Base-by-base conservation (phyloP, 306 rosid species). In the Malus domestica region DNA sequence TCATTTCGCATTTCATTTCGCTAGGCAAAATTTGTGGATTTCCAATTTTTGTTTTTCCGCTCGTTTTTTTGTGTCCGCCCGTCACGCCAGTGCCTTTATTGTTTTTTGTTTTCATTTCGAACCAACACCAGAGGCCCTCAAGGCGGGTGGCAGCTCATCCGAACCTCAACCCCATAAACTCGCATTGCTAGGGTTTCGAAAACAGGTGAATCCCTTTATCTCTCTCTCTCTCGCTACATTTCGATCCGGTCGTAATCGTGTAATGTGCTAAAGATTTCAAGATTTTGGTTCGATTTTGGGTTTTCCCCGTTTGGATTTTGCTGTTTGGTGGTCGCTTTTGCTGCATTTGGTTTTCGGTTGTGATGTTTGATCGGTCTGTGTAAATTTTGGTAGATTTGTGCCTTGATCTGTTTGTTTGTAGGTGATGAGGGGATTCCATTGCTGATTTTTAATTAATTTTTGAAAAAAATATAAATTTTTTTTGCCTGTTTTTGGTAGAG, bases 61-160 rank as follows among this genome's bases (percentile, higher is more conserved):
- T n/a, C 25, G 30, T 23, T 46, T 80, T 80, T 74, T 74, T n/a
- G 70, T 35, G 71, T 70, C 60, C 52, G 76, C 64, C 20, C 6
- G 55, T 49, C 55, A 49, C 55, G 55, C 16, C 19, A 3, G 8
- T 15, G 19, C 54, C 19, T 49, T 49, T 16, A 49, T 75, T 63
- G 58, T 35, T 54, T 81, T 70, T 64, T 33, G 57, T 76, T 58
- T 74, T 70, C 70, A 44, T 61, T 61, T 74, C 63, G 78, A 44
- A 73, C 77, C 77, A 42, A 44, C 42, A 42, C 58, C 42, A 2
- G 0, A 16, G 51, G 23, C 25, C 40, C 74, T 71, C 75, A n/a
- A 57, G 54, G 76, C 67, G 54, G 35, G 67, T 59, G 5, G 40
- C 32, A 61, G 60, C 59, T 73, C 68, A 73, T 49, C 68, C 76